These are phyloP conservation scores for Talaromyces sp. DNA, from an alignment of 2,329 filamentous ascomycete species.

Conservation along the genomic window DNA sequence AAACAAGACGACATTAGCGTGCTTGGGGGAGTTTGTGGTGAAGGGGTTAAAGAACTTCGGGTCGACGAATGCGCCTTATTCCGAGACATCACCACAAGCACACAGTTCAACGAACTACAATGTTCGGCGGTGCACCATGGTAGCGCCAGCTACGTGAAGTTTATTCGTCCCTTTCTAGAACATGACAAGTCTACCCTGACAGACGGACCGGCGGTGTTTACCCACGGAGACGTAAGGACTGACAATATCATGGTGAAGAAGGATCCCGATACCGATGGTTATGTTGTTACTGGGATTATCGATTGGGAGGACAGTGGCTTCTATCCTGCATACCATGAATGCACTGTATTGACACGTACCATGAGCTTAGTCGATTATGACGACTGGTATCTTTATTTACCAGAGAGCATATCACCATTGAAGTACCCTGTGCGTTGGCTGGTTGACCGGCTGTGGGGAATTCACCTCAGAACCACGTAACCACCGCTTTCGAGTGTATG, in stretches of 20 bases:
- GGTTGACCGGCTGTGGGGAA: constrained; percentile 21
- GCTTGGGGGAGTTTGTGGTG: constrained; percentile 24
- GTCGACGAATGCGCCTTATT: constrained; percentile 19
- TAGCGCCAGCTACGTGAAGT: constrained; percentile 21
- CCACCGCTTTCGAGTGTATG: too few relatives aligned
- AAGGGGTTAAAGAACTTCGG: constrained; percentile 24
- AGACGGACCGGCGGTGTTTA: constrained; percentile 23
- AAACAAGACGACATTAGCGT: constrained; percentile 14
- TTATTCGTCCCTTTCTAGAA: constrained; percentile 22
- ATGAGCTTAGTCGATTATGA: constrained; percentile 21
- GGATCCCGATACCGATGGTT: constrained; percentile 14
- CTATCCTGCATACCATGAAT: constrained; percentile 28
- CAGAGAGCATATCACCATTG: constrained; percentile 22
- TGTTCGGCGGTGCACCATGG: constrained; percentile 19
- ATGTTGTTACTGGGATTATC: constrained; percentile 24
- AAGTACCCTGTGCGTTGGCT: constrained; percentile 20
- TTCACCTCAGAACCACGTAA: constrained; percentile 16
- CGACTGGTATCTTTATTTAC: constrained; percentile 28
- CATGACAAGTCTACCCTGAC: constrained; percentile 11
- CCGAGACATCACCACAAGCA: constrained; percentile 21
- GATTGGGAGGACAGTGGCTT: constrained; percentile 31
- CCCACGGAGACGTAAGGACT: constrained; percentile 24
- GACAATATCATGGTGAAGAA: constrained; percentile 21
- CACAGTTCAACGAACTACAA: constrained; percentile 20
- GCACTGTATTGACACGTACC: constrained; percentile 18